Conservation (phyloP, 169 alveolate genomes). For the Plasmodium cynomolgi region DNA sequence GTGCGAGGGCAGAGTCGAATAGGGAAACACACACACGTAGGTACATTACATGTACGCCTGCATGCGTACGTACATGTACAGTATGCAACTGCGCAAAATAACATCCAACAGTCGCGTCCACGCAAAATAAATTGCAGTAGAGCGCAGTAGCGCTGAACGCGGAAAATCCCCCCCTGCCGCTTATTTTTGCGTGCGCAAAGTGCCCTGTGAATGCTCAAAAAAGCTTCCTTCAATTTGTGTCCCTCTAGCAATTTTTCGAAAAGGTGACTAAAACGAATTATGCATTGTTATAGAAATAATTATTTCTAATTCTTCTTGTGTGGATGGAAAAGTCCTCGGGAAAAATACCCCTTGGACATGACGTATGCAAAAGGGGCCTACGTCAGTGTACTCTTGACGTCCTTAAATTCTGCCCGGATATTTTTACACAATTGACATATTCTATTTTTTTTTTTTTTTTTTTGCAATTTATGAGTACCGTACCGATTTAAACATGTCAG, state of each 20-base stretch:
- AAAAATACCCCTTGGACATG: background rate
- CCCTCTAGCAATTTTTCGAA: background rate
- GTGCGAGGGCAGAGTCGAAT: background rate
- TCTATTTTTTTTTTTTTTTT: background rate
- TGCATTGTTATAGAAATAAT: background rate
- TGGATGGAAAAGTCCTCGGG: background rate
- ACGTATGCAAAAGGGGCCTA: background rate
- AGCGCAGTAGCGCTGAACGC: background rate
- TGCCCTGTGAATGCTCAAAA: background rate
- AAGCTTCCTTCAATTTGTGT: background rate
- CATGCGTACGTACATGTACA: slow-evolving; percentile 14
- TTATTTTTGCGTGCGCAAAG: background rate
- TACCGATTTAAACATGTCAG: background rate
- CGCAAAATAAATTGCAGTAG: background rate
- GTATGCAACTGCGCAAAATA: background rate
- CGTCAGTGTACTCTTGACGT: background rate
- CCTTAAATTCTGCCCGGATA: background rate
- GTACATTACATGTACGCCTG: background rate
- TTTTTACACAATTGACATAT: background rate
- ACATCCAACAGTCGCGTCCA: background rate
- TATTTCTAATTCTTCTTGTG: background rate
- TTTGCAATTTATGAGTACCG: background rate
- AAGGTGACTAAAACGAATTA: background rate
- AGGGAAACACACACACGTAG: background rate
- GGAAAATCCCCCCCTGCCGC: background rate